These are phyloP conservation scores for Lentinula raphanica DNA, from an alignment of 768 basidiomycete species.

Conservation along the genomic window DNA sequence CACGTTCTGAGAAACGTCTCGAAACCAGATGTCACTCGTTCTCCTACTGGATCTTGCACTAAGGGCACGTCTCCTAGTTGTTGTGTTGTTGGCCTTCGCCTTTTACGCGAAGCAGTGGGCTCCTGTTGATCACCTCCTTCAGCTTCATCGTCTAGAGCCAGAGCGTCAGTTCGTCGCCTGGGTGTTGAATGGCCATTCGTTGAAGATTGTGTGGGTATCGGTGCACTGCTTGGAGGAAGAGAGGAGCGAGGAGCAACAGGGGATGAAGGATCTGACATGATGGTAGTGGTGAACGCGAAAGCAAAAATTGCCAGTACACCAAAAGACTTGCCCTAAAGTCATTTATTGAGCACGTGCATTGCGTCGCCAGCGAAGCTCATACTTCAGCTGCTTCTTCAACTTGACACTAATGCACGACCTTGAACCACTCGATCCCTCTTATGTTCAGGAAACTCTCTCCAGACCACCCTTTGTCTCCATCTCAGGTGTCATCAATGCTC, in stretches of 20 bases:
- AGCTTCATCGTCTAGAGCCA: slow-evolving; percentile 45
- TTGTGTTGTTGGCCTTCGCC: slow-evolving; percentile 45
- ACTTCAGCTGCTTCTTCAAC: neutral
- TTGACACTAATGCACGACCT: slow-evolving; percentile 38
- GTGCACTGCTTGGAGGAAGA: slow-evolving; percentile 43
- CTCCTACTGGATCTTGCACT: slow-evolving; percentile 92
- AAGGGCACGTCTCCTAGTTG: slow-evolving; percentile 69
- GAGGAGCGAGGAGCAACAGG: neutral
- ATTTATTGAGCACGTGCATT: neutral
- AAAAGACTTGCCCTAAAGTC: slow-evolving; percentile 21
- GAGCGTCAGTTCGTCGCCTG: slow-evolving; percentile 45
- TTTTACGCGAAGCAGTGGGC: slow-evolving; percentile 27
- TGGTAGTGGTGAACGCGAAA: slow-evolving; percentile 3
- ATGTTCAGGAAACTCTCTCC: slow-evolving; percentile 61
- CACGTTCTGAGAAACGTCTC: slow-evolving; percentile 90
- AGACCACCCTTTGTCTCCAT: slow-evolving; percentile 65
- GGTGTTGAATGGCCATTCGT: slow-evolving; percentile 27
- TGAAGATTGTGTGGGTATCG: slow-evolving; percentile 14
- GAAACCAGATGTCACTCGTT: slow-evolving; percentile 90
- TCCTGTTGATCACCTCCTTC: slow-evolving; percentile 35
- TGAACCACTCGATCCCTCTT: slow-evolving; percentile 60
- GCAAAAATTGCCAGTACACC: slow-evolving; percentile 9
- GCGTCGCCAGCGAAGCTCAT: too few relatives aligned
- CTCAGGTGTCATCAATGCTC: slow-evolving; percentile 70
- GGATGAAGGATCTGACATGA: slow-evolving; percentile 7